Base-by-base conservation (phyloP, 2,329 filamentous ascomycete genomes). In the Sporothrix pallida region DNA sequence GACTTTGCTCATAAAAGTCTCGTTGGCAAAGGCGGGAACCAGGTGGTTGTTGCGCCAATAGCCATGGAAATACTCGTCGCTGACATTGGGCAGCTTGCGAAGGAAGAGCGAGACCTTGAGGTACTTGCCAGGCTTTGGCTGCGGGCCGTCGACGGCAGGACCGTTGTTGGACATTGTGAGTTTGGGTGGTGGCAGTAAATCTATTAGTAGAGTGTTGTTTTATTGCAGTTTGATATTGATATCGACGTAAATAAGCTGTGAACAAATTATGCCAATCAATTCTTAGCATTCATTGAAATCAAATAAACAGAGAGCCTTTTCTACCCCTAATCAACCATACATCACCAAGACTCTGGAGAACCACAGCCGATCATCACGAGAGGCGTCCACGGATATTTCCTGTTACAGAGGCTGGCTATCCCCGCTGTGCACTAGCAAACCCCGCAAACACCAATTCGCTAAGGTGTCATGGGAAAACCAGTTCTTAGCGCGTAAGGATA, bases 21-120 rank as follows among this genome's bases (percentile, higher is more conserved):
- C 74, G 56, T 78, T 79, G 48, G 74, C 72, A 37, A 79, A 73
- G 3, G 76, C 78, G 0, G 78, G 75, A 20, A 76, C 73, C 4
- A 78, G 74, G 63, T 80, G 79, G 62, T 78, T 78, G 23, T 76
- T 77, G 52, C 77, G 77, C 79, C 79, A 80, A 60, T 80, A 79
- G 48, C 76, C 73, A 52, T 78, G 78, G 72, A 80, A 80, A 65
- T 80, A 78, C 13, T 80, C 79, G 65, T 79, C 77, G 31, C 75
- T 78, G 52, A 80, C 74, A 42, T 77, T 63, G 37, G 78, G 77
- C 44, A 77, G 77, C 71, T 80, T 80, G 31, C 78, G 77, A 13
- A 80, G 70, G 67, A 74, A 79, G 6, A 80, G 74, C 23, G 77
- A 77, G 8, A 80, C 74, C 67, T 77, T 77, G 68, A 78, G 72